Evolutionary conservation across 108 stramenopile genomes (phyloP).

Genomic region (Aureococcus anophagefferens): DNA sequence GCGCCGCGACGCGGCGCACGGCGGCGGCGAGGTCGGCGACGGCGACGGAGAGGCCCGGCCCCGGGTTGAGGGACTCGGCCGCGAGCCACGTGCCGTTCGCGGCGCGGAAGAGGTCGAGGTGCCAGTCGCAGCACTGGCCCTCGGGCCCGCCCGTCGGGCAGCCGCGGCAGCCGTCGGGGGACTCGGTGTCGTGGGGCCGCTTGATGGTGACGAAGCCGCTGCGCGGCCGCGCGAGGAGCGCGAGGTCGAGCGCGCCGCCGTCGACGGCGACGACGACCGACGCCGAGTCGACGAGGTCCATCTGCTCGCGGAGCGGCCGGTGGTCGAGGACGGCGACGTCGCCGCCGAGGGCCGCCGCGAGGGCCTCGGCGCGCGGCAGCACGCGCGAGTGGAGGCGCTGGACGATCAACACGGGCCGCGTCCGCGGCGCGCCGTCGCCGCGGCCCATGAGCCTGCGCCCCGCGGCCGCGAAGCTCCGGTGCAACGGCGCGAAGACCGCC

Average conservation of each 20-base stretch:
- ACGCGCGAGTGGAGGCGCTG: background rate
- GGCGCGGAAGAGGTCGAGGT: background rate
- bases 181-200: background rate
- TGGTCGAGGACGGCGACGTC: background rate
- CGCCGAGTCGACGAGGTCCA: background rate
- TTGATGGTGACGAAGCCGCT: background rate
- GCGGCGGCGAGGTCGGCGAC: background rate
- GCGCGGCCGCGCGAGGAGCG: background rate
- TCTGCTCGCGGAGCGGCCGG: background rate
- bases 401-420: background rate
- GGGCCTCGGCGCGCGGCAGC: background rate
- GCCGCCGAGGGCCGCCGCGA: background rate
- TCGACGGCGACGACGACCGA: background rate
- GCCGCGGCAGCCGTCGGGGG: background rate
- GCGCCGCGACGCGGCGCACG: background rate
- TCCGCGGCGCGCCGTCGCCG: background rate
- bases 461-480: background rate
- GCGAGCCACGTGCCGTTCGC: background rate
- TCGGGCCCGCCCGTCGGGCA: background rate
- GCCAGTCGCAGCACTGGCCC: background rate
- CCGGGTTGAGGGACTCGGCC: background rate
- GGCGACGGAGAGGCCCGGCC: background rate
- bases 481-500: background rate
- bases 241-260: background rate
- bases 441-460: background rate